Evolutionary conservation across 2,329 filamentous ascomycete genomes (phyloP), one percentile per base, ranked within the genome.

Genomic region (Aspergillus puulaauensis): DNA sequence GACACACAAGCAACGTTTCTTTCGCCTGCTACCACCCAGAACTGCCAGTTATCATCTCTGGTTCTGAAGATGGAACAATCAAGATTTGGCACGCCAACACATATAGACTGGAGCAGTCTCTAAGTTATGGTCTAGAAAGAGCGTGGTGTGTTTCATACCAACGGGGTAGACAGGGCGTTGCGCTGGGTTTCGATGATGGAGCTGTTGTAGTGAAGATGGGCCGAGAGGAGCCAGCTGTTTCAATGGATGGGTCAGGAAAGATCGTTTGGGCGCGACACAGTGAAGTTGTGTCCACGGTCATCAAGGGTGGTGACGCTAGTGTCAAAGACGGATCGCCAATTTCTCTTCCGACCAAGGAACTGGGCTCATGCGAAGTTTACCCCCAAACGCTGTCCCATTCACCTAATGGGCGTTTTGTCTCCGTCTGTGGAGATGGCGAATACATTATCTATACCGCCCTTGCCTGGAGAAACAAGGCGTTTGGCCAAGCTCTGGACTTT

Each of bases 1-100:
- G 95, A 27, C 95, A 99, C 76, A 96, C 92, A 31, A 96, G 93
- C 76, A 99, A 99, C 70, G 95, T 99, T 48, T 97, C 93, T 3
- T 99, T 98, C 71, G 95, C 95, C 50, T 96, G 93, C 77, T 99
- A 98, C 73, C 95, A 99, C 76, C 95, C 95, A 2, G 93, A 98
- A 77, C 81, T 99, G 49, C 95, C 95, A 2, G 89, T 99, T 64
- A 99, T 99, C 70, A 93, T 99, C 56, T 98, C 95, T 23, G 95
- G 95, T 68, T 98, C 93, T 24, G 95, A 99, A 77, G 95, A 99
- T 75, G 93, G 93, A 64, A 96, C 93, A 0, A 88, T 99, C 73
- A 96, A 96, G 77, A 93, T 99, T 75, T 99, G 95, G 95, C 93
- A 99, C 74, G 93, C 93, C 64, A 97, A 96, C 72, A 99, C 95